Base-by-base conservation (phyloP, 2,329 filamentous ascomycete species). In the Trichoderma oligosporum region DNA sequence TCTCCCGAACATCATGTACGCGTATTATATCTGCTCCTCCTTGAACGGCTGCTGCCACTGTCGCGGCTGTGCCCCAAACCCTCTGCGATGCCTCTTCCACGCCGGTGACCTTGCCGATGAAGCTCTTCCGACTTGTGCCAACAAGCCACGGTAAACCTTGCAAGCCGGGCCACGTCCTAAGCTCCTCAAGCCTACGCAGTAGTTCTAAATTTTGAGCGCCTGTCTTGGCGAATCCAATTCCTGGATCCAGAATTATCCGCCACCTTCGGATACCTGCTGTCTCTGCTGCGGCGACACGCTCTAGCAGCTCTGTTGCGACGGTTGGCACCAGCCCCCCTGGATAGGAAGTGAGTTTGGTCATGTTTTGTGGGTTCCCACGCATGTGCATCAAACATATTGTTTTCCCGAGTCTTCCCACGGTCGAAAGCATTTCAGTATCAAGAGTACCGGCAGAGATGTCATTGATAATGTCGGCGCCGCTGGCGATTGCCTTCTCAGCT, bases 191-290 rank as follows among this genome's bases (percentile, higher is more conserved):
- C 1, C 82, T 74, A 7, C 88, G 79, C 31, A 99, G 75, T 2
- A 99, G 75, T 64, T 91, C 85, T 2, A 97, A 75, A 71, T 97
- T 97, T 70, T 97, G 91, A 38, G 81, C 78, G 54, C 80, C 78
- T 0, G 83, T 86, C 76, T 99, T 99, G 56, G 94, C 91, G 69
- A 99, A 99, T 0, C 94, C 94, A 29, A 99, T 82, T 0, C 94
- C 94, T 0, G 94, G 94, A 69, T 99, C 94, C 1, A 97, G 83
- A 31, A 97, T 85, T 62, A 99, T 95, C 62, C 93, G 88, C 94
- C 94, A 99, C 47, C 92, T 86, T 4, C 89, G 82, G 41, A 99
- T 82, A 0, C 94, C 94, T 0, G 91, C 91, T 12, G 77, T 80
- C 71, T 95, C 80, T 20, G 94, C 94, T 2, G 83, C 89, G 0